Evolutionary conservation across 2,329 filamentous ascomycete genomes (phyloP).

Genomic region (Colletotrichum chlorophyti): DNA sequence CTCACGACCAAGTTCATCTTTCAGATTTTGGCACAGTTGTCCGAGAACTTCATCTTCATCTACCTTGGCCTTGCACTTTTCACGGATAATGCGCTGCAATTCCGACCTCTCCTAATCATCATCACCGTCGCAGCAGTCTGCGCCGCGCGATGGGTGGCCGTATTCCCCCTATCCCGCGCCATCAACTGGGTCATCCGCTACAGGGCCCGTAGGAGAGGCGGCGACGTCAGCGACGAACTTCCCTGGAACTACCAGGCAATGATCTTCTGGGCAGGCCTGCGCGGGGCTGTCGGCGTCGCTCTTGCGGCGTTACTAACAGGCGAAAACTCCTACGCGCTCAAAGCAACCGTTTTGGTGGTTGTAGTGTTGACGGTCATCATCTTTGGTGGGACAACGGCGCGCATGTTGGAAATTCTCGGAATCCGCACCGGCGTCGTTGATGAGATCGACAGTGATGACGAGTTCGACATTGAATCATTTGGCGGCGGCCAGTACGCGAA

Average conservation of each 20-base stretch:
- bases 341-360: slow-evolving; percentile 95
- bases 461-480: slow-evolving; percentile 92
- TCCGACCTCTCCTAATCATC: slow-evolving; percentile 94
- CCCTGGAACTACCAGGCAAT: slow-evolving; percentile 98
- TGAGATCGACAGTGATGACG: slow-evolving; percentile 96
- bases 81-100: slow-evolving; percentile 85
- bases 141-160: slow-evolving; percentile 88
- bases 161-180: slow-evolving; percentile 87
- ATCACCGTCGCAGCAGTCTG: slow-evolving; percentile 92
- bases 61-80: slow-evolving; percentile 95
- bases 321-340: slow-evolving; percentile 80
- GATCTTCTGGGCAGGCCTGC: slow-evolving; percentile 98
- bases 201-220: slow-evolving; percentile 76
- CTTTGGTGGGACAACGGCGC: slow-evolving; percentile 94
- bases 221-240: slow-evolving; percentile 82
- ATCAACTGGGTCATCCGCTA: slow-evolving; percentile 96
- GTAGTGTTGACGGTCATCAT: slow-evolving; percentile 98
- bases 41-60: slow-evolving; percentile 99
- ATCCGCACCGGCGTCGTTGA: slow-evolving; percentile 96
- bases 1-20: slow-evolving; percentile 98
- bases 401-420: slow-evolving; percentile 97
- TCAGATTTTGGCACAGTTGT: slow-evolving; percentile 90
- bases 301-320: slow-evolving; percentile 88
- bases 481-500: slow-evolving; percentile 80
- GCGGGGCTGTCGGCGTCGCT: slow-evolving; percentile 94